These are phyloP conservation scores for Clitocybe nebularis DNA, from an alignment of 1,284 basidiomycete genomes.

Conservation along the genomic window DNA sequence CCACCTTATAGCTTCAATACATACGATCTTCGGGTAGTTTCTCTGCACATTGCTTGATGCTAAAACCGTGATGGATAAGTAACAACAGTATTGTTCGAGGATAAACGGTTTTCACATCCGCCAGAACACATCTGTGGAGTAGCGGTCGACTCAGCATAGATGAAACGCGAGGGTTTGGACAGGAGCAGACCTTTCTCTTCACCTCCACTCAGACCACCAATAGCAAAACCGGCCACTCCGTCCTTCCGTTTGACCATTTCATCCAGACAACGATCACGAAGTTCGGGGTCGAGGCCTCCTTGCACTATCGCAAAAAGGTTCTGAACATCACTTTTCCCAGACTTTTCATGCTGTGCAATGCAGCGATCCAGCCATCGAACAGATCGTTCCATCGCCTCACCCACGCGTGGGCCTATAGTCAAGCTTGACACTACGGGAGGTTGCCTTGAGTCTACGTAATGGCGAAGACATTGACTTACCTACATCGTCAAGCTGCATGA, in stretches of 20 bases:
- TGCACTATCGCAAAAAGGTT: conserved; percentile 88
- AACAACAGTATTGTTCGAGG: background rate
- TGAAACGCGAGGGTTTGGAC: conserved; percentile 4
- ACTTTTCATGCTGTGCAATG: conserved; percentile 65
- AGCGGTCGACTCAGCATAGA: background rate
- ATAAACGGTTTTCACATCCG: conserved; percentile 51
- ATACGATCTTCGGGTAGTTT: conserved; percentile 69
- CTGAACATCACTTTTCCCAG: conserved; percentile 59
- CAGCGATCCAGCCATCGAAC: conserved; percentile 85
- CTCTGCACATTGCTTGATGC: conserved; percentile 76
- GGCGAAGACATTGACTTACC: conserved; percentile 43
- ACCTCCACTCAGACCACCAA: conserved; percentile 80
- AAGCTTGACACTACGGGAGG: conserved; percentile 59
- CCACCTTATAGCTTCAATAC: conserved; percentile 28
- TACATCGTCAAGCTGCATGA: conserved; percentile 89
- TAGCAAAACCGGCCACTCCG: conserved; percentile 75
- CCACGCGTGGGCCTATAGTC: conserved; percentile 71
- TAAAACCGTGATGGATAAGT: conserved; percentile 24
- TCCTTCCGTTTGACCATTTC: conserved; percentile 76
- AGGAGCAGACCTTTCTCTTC: conserved; percentile 72
- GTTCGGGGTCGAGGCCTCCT: conserved; percentile 66
- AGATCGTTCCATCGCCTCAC: conserved; percentile 79
- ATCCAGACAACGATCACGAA: conserved; percentile 71
- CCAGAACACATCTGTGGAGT: conserved; percentile 70
- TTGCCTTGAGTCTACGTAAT: conserved; percentile 6